A percentile compares a stretch with the other conserved stretches of the same genome.
Conservation (phyloP, 2,329 filamentous ascomycete species). For the Zymoseptoria tritici region DNA sequence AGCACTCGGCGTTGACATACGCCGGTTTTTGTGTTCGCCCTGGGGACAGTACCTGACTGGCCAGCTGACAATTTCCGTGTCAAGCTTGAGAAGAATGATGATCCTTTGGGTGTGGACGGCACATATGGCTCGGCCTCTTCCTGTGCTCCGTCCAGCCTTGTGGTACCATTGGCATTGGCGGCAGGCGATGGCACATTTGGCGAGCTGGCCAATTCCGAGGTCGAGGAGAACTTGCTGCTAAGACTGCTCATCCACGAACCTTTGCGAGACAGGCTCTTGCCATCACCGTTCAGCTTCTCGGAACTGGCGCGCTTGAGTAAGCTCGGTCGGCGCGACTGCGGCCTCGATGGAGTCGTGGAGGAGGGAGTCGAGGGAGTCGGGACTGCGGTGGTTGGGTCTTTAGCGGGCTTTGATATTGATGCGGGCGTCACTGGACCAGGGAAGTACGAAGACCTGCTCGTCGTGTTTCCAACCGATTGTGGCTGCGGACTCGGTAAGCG, state of each 20-base stretch:
- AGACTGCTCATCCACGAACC: constrained; percentile 89
- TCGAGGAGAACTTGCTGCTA: constrained; percentile 75
- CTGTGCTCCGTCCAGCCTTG: constrained; percentile 17
- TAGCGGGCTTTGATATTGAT: constrained; percentile 14
- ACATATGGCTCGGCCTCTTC: constrained; percentile 53
- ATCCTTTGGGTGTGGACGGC: constrained; percentile 64
- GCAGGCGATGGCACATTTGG: constrained; percentile 31
- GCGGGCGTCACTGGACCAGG: constrained; percentile 18
- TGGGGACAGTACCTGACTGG: constrained; percentile 38
- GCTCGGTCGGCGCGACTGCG: constrained; percentile 30
- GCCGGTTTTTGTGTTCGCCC: constrained; percentile 53
- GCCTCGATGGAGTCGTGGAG: constrained; percentile 6
- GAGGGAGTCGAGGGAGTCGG: constrained; percentile 15
- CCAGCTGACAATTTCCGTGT: constrained; percentile 71
- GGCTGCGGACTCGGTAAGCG: constrained; percentile 5
- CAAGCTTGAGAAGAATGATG: constrained; percentile 72
- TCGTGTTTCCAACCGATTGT: constrained; percentile 1
- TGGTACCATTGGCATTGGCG: constrained; percentile 43
- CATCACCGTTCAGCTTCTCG: constrained; percentile 28
- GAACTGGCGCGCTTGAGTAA: constrained; percentile 36
- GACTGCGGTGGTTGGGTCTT: constrained; percentile 16
- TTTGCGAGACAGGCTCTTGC: constrained; percentile 36
- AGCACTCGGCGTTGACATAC: constrained; percentile 72
- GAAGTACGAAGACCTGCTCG: constrained; percentile 10
- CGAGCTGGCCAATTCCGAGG: constrained; percentile 14